Conservation (phyloP, 164 flowering plant genomes). For the Dillenia suffruticosa region DNA sequence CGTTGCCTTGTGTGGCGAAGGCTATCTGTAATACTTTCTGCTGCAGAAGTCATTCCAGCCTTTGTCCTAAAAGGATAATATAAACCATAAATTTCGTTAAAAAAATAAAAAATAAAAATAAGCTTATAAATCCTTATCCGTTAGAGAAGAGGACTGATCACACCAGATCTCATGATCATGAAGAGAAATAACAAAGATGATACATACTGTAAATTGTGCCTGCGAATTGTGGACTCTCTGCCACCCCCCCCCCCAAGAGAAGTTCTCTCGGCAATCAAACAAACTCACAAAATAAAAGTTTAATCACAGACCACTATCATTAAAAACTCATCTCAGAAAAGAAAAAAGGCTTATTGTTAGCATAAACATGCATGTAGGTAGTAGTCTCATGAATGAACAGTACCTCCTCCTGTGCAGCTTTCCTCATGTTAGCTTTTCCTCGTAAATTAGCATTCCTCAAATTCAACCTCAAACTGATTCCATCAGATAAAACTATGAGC, state of each 20-base stretch:
- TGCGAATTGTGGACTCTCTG: conserved; percentile 80
- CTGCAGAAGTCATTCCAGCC: conserved; percentile 93
- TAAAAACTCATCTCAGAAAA: neutral
- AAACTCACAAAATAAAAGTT: neutral
- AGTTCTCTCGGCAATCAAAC: conserved; percentile 73
- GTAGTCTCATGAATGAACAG: neutral
- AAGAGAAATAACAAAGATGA: neutral
- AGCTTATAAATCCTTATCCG: neutral
- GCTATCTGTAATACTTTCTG: conserved; percentile 91
- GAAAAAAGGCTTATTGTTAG: neutral
- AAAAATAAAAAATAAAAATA: neutral
- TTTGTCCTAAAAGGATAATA: conserved; percentile 62
- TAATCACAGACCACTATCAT: too few species aligned
- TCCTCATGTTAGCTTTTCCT: conserved; percentile 79
- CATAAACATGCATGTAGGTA: neutral
- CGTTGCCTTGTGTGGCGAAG: conserved; percentile 88
- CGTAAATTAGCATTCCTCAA: conserved; percentile 86
- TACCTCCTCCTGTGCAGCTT: conserved; percentile 92
- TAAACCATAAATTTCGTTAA: neutral
- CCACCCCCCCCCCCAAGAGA: conserved; percentile 97
- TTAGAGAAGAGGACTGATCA: neutral
- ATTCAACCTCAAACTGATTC: conserved; percentile 53
- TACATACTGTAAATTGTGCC: conserved; percentile 89
- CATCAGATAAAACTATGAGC: too few species aligned
- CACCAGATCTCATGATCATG: too few species aligned